Evolutionary conservation across 208 protist species (phyloP).

Genomic region (Wallacemonas sp.): DNA sequence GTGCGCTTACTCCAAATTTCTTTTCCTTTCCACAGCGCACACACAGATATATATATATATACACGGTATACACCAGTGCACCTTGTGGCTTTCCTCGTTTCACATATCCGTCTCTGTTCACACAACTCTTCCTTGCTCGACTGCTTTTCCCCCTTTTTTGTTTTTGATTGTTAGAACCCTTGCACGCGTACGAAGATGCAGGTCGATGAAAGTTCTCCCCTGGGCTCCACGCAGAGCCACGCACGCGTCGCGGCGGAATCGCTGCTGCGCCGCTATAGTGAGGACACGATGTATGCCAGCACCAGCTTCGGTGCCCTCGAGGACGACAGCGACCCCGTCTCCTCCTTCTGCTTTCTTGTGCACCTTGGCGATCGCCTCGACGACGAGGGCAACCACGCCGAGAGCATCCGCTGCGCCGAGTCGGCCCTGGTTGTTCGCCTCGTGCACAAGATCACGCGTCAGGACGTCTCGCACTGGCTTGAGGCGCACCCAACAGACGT

Average conservation of each 20-base stretch:
- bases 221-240: background rate
- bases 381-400: conserved; percentile 66
- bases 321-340: conserved; percentile 19
- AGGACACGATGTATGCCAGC: conserved; percentile 4
- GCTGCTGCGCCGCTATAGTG: conserved; percentile 4
- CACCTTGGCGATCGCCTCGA: conserved; percentile 60
- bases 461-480: background rate
- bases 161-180: background rate
- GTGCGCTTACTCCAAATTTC: background rate
- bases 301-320: conserved; percentile 1
- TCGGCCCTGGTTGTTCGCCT: conserved; percentile 69
- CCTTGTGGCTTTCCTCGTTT: too few species aligned
- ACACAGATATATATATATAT: background rate
- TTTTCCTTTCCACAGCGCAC: background rate
- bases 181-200: conserved; percentile 2
- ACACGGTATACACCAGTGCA: too few species aligned
- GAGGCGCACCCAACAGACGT: background rate
- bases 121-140: background rate
- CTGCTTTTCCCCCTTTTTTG: conserved; percentile 9
- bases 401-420: conserved; percentile 77
- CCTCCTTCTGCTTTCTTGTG: conserved; percentile 62
- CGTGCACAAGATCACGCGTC: conserved; percentile 14
- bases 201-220: background rate
- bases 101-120: too few species aligned
- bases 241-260: background rate